These are phyloP conservation scores for Suillus plorans DNA, from an alignment of 768 basidiomycete genomes.

Conservation along the genomic window DNA sequence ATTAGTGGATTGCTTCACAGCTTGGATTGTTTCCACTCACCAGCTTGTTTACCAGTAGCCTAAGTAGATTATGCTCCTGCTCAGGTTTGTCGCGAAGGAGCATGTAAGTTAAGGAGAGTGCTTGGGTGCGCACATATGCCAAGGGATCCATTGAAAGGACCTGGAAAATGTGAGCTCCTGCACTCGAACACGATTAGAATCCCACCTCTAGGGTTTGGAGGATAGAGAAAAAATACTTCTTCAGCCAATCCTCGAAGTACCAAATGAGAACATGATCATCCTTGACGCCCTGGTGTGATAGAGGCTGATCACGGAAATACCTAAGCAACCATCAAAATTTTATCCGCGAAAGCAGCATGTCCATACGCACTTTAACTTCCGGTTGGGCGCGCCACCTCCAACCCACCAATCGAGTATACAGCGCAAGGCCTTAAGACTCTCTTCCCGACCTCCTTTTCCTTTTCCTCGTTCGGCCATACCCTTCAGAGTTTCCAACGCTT, in stretches of 20 bases:
- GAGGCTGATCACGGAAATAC: slow-evolving; percentile 88
- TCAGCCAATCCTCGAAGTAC: slow-evolving; percentile 97
- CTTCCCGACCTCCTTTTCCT: slow-evolving; percentile 88
- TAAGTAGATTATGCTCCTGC: slow-evolving; percentile 94
- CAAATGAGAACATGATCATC: slow-evolving; percentile 77
- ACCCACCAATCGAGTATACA: slow-evolving; percentile 98
- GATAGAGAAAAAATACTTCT: slow-evolving; percentile 93
- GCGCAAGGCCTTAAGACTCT: slow-evolving; percentile 85
- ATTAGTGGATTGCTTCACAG: background rate
- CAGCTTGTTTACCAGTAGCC: slow-evolving; percentile 91
- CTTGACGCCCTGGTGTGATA: slow-evolving; percentile 59
- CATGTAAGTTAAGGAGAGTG: slow-evolving; percentile 72
- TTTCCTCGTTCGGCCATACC: slow-evolving; percentile 75
- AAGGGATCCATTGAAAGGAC: slow-evolving; percentile 81
- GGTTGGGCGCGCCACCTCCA: slow-evolving; percentile 84
- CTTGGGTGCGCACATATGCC: slow-evolving; percentile 84
- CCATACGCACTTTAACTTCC: slow-evolving; percentile 76
- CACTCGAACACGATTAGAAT: background rate
- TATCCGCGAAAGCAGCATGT: background rate
- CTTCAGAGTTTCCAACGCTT: slow-evolving; percentile 74
- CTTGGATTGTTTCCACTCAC: slow-evolving; percentile 39
- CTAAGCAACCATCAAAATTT: slow-evolving; percentile 36
- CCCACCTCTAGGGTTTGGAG: slow-evolving; percentile 87
- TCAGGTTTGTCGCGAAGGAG: slow-evolving; percentile 90
- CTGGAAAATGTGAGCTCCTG: slow-evolving; percentile 36